phyloP scores from a whole-genome alignment of 2,329 filamentous ascomycete genomes.

The Calonectria fujianensis region DNA sequence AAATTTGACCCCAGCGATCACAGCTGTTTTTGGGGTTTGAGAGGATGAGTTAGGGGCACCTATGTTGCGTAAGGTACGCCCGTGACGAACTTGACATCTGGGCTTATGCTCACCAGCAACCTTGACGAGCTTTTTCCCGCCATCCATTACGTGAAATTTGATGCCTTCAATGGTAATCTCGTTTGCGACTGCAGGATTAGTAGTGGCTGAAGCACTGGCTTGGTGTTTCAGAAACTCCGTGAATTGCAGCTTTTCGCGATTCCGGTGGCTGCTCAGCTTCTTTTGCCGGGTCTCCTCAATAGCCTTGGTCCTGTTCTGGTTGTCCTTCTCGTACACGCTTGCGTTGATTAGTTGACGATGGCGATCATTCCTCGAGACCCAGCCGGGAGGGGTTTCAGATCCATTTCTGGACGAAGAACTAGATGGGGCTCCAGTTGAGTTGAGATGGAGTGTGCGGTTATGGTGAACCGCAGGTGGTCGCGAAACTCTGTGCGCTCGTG shows the following conservation, averaged over 20 bases:
- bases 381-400: slow-evolving; percentile 64
- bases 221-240: slow-evolving; percentile 59
- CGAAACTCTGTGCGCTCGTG: slow-evolving; percentile 61
- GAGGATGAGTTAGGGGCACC: slow-evolving; percentile 77
- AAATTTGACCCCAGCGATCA: slow-evolving; percentile 86
- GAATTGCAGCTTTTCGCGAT: slow-evolving; percentile 76
- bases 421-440: slow-evolving; percentile 61
- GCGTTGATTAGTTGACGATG: slow-evolving; percentile 90
- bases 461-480: slow-evolving; percentile 63
- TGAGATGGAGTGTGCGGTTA: slow-evolving; percentile 79
- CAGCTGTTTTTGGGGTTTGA: slow-evolving; percentile 83
- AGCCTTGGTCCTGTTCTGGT: slow-evolving; percentile 79
- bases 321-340: slow-evolving; percentile 84
- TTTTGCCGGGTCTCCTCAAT: slow-evolving; percentile 81
- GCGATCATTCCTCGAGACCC: slow-evolving; percentile 84
- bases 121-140: slow-evolving; percentile 89
- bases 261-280: slow-evolving; percentile 72
- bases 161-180: slow-evolving; percentile 83
- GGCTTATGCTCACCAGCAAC: slow-evolving; percentile 74
- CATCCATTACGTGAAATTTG: slow-evolving; percentile 82
- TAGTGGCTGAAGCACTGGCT: slow-evolving; percentile 42
- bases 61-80: slow-evolving; percentile 60
- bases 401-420: slow-evolving; percentile 61
- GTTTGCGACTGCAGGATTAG: slow-evolving; percentile 65
- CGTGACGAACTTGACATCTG: slow-evolving; percentile 2